Evolutionary conservation across 2,329 filamentous ascomycete genomes (phyloP).

Genomic region (Aspergillus sp.): DNA sequence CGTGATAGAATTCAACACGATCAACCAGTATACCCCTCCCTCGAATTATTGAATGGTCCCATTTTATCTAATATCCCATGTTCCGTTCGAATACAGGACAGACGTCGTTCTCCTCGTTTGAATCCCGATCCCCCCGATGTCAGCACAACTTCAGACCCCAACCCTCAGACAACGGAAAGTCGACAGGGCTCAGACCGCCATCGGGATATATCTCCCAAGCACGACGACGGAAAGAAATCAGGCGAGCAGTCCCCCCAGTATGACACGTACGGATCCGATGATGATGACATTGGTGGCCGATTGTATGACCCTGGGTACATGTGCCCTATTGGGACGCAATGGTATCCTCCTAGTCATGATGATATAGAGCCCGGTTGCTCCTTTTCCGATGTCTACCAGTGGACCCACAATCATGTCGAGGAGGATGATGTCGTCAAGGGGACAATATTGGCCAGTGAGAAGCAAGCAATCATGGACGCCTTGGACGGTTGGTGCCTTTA

Average conservation of each 20-base stretch:
- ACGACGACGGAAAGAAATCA: background rate
- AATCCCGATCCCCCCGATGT: background rate
- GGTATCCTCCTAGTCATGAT: background rate
- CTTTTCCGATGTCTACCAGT: background rate
- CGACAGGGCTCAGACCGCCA: too few relatives aligned
- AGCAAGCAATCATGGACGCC: background rate
- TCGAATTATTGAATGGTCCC: background rate
- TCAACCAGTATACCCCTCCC: background rate
- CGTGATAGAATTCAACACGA: background rate
- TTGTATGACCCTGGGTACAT: too few relatives aligned
- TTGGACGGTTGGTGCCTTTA: background rate
- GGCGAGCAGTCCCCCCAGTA: background rate
- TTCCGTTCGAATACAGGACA: background rate
- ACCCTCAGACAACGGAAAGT: background rate
- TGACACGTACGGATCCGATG: background rate
- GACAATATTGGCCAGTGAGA: background rate
- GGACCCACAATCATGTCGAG: background rate
- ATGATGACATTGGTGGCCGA: background rate
- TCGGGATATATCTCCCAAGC: too few relatives aligned
- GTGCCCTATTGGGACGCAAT: background rate
- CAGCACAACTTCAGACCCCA: background rate
- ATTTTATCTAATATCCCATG: background rate
- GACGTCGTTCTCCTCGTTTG: background rate
- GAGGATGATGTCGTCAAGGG: background rate
- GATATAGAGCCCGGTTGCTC: background rate